These are phyloP conservation scores for Cyberlindnera galapagoensis DNA, from an alignment of 805 yeast species.

Conservation along the genomic window DNA sequence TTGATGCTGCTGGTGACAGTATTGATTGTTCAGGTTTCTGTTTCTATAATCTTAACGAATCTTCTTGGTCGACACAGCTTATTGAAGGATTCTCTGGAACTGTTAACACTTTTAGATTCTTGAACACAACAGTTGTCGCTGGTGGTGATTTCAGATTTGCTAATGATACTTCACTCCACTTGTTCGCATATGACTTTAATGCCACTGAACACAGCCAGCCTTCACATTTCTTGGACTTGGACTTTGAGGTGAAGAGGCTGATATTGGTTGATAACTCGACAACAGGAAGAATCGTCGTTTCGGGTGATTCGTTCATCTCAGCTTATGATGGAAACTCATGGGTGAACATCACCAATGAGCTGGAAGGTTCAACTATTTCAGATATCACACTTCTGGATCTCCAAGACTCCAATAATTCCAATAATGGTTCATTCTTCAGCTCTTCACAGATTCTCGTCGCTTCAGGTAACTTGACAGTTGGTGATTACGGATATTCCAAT, in stretches of 20 bases:
- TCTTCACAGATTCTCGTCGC: slow-evolving; percentile 43
- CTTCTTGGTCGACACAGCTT: slow-evolving; percentile 47
- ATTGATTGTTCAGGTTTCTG: slow-evolving; percentile 59
- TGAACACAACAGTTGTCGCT: slow-evolving; percentile 34
- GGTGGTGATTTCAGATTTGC: slow-evolving; percentile 49
- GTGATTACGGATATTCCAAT: slow-evolving; percentile 48
- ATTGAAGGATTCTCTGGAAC: slow-evolving; percentile 40
- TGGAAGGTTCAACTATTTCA: slow-evolving; percentile 32
- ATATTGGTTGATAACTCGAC: slow-evolving; percentile 42
- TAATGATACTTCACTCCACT: slow-evolving; percentile 28
- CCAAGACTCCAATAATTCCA: slow-evolving; percentile 23
- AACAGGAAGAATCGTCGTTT: slow-evolving; percentile 34
- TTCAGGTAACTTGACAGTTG: slow-evolving; percentile 48
- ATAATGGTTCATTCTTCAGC: slow-evolving; percentile 33
- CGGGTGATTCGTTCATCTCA: slow-evolving; percentile 33
- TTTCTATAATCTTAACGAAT: slow-evolving; percentile 46
- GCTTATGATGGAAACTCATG: slow-evolving; percentile 43
- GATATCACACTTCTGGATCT: slow-evolving; percentile 41
- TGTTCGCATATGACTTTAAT: slow-evolving; percentile 50
- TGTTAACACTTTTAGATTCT: slow-evolving; percentile 47
- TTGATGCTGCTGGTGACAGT: slow-evolving; percentile 46
- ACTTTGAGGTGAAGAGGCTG: slow-evolving; percentile 30
- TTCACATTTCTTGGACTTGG: slow-evolving; percentile 14
- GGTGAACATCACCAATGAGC: slow-evolving; percentile 33
- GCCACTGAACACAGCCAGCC: slow-evolving; percentile 26